Evolutionary conservation across 495 filamentous ascomycete species (phyloP).

Genomic region (Aspergillus ostianus): DNA sequence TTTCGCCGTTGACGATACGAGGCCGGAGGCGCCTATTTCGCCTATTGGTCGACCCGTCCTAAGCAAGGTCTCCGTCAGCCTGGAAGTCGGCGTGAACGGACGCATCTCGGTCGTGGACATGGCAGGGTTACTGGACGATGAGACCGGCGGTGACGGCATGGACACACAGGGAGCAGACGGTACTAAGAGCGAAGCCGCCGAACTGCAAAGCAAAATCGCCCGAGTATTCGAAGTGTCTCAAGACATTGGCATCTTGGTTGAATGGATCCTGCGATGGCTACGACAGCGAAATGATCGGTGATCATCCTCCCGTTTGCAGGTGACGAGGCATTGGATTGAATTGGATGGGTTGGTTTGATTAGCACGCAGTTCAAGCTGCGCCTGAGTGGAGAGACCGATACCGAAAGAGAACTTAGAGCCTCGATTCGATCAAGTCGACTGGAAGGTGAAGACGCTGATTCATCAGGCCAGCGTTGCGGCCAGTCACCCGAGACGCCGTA

Average conservation of each 20-base stretch:
- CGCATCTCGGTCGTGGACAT: conserved; percentile 47
- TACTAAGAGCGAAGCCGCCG: conserved; percentile 29
- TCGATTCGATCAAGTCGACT: conserved; percentile 2
- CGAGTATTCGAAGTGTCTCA: conserved; percentile 44
- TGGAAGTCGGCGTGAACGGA: conserved; percentile 64
- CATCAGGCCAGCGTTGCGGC: background rate
- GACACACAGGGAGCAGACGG: conserved; percentile 26
- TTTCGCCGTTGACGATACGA: conserved; percentile 29
- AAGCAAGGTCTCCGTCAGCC: conserved; percentile 35
- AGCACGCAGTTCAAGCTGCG: conserved; percentile 12
- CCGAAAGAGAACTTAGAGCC: background rate
- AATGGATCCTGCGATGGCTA: conserved; percentile 44
- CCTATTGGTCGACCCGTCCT: conserved; percentile 4
- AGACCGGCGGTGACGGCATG: conserved; percentile 14
- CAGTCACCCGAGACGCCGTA: background rate
- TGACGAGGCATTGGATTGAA: background rate
- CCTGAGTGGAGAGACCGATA: conserved; percentile 16
- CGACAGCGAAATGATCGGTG: conserved; percentile 26
- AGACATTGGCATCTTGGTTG: conserved; percentile 59
- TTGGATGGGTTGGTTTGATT: conserved; percentile 9
- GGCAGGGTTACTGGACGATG: conserved; percentile 28
- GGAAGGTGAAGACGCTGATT: background rate
- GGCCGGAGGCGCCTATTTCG: conserved; percentile 1
- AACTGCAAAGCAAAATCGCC: conserved; percentile 39
- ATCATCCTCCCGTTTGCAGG: conserved; percentile 2